Base-by-base conservation (phyloP, 176 grass and related monocot genomes). In the Thinopyrum elongatum region DNA sequence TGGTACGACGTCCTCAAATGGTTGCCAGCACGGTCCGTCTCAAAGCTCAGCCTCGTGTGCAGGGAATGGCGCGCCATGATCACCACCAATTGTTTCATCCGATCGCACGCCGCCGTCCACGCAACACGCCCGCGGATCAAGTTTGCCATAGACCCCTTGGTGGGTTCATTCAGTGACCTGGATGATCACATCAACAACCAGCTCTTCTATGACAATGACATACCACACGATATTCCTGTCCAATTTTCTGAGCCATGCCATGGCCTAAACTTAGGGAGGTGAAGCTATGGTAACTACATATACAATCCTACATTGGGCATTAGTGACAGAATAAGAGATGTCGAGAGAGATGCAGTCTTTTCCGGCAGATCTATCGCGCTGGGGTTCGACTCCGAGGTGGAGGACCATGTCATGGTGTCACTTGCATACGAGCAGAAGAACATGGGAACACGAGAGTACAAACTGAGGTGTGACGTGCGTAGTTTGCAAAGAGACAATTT, bases 251-350 rank as follows among this genome's bases (percentile, higher is more conserved):
- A 73, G 1, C 70, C 70, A 26, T 73, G 70, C 36, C 70, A 73
- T 13, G 70, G 36, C 70, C 70, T 73, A 10, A 72, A 23, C 69
- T n/a, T 72, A 72, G 69, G 69, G 10, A 71, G 35, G 21, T 14
- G 67, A 9, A 3, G 12, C 10, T 10, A 1, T 35, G 2, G 21
- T 4, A 34, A 70, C 34, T 72, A 7, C 38, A 12, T 73, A 3
- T 73, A 44, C 36, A 73, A 73, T 44, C 70, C 70, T 42, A 44
- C 36, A 11, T 42, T 7, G 5, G 36, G 36, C 11, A 42, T 14
- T n/a, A 13, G 0, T 1, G 12, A 15, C 0, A 0, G 0, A 0
- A 22, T 71, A 14, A 10, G 13, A 25, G 10, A 14, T 6, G 0
- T 14, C 11, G 5, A 70, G 11, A 44, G 36, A 15, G 36, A 73